A percentile compares a stretch with the other conserved stretches of the same genome.
Conservation (phyloP, 2,329 filamentous ascomycete species). For the Xylaria sp. region DNA sequence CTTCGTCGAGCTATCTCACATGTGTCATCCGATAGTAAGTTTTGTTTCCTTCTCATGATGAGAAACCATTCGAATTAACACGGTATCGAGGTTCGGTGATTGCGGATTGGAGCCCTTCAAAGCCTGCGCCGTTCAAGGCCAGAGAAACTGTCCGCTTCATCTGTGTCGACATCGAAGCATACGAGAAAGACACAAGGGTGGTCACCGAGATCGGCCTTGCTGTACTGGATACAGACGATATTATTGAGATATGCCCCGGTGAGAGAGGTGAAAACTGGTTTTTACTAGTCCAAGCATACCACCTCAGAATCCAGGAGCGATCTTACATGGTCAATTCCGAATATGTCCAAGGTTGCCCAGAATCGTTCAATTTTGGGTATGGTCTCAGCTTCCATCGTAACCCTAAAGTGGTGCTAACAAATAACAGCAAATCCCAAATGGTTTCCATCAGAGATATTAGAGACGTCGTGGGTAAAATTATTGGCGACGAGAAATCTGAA, state of each 20-base stretch:
- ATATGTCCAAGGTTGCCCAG: conserved; percentile 79
- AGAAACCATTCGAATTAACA: conserved; percentile 12
- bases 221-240: conserved; percentile 75
- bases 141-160: conserved; percentile 75
- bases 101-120: conserved; percentile 56
- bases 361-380: conserved; percentile 80
- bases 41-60: neutral
- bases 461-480: conserved; percentile 52
- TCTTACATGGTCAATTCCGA: conserved; percentile 71
- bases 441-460: conserved; percentile 52
- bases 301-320: conserved; percentile 81
- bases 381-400: neutral
- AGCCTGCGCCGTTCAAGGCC: conserved; percentile 58
- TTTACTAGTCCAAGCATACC: conserved; percentile 72
- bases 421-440: conserved; percentile 56
- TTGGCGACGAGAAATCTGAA: conserved; percentile 47
- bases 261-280: conserved; percentile 74
- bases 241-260: conserved; percentile 69
- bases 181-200: conserved; percentile 71
- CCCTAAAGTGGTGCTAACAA: conserved; percentile 21
- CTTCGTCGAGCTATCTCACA: conserved; percentile 56
- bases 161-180: conserved; percentile 84
- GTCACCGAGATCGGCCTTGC: conserved; percentile 91
- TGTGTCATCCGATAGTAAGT: conserved; percentile 20
- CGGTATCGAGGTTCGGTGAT: neutral